Evolutionary conservation across 345 rosid species (phyloP), one percentile per base, ranked within the genome.

Genomic region (Chamaenerion angustifolium): DNA sequence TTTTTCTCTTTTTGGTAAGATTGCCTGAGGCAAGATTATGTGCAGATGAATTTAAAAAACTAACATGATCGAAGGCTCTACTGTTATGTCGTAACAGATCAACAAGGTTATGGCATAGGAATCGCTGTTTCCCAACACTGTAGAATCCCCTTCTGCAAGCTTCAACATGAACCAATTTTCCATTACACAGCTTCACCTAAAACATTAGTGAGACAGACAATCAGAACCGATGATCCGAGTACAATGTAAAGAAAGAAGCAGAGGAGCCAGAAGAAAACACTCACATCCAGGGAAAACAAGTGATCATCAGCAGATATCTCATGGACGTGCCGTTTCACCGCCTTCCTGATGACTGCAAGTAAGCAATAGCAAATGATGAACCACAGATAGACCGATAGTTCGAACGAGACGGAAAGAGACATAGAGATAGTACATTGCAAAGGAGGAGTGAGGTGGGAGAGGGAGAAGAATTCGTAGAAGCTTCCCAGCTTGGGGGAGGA

Each of bases 141-240:
- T 70, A 84, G 66, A 84, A 92, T n/a, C 98, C 94, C 57, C 78
- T 76, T 45, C 64, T 71, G 79, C 88, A 80, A 56, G 81, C 84
- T 68, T 92, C 98, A 21, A 87, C 80, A 11, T 76, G 82, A 61
- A 84, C 77, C 72, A 80, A 54, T 81, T 87, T 92, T 65, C 96
- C 96, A 54, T 84, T 87, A 76, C 96, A 84, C 56, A 87, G 84
- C 77, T 82, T 92, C 71, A 82, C 95, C 98, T 92, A 73, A 48
- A 37, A 35, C 53, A 19, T 10, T 16, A 66, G 18, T 6, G 12
- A 11, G 14, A 50, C 18, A 43, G 23, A 45, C 48, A 53, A 55
- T 4, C 46, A 46, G 14, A 12, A 35, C 23, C 14, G 55, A 49
- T 56, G 13, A 4, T n/a, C 3, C 21, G 13, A 16, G 42, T 18